Evolutionary conservation across 169 alveolate species (phyloP), one percentile per base, ranked within the genome.

Genomic region (Plasmodium relictum): DNA sequence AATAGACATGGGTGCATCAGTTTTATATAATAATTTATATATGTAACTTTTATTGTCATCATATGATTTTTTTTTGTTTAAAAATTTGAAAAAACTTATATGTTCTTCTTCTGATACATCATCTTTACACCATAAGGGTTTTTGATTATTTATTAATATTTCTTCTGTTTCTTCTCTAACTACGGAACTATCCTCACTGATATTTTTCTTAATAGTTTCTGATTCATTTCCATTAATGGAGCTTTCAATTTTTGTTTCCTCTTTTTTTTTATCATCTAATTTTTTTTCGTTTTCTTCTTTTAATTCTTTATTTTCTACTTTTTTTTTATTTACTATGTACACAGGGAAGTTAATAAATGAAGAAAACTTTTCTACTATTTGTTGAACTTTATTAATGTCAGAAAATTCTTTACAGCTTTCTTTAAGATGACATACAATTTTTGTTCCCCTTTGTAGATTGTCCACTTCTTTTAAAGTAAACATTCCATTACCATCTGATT

Each of bases 1-100:
- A 85, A 98, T 98, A 10, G 98, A 89, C 41, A 98, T 95, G 6
- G 99, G 99, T 69, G 98, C 99, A 88, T 98, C 99, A 22, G 99
- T 94, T 63, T 95, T 93, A 94, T 96, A 98, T 86, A 88, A 92
- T 18, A 98, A 80, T 61, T 93, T 94, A 94, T 94, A 97, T 88
- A 96, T 92, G 89, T 94, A 96, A 20, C 96, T 88, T n/a, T 95
- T 88, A 71, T 93, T 91, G 59, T 88, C 74, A 42, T 91, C 93
- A 73, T 74, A 93, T 63, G 95, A 87, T 65, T 58, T 66, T 20
- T 65, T 50, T 9, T 78, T 78, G 66, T 74, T 76, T 54, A 95
- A 92, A 88, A 88, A 92, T 45, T 96, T 59, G 96, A 96, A 98
- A 94, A 97, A 98, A 59, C 93, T 93, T 22, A 91, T 92, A 89